Evolutionary conservation across 148 eudicot species (phyloP).

Genomic region (Pharnaceum exiguum): DNA sequence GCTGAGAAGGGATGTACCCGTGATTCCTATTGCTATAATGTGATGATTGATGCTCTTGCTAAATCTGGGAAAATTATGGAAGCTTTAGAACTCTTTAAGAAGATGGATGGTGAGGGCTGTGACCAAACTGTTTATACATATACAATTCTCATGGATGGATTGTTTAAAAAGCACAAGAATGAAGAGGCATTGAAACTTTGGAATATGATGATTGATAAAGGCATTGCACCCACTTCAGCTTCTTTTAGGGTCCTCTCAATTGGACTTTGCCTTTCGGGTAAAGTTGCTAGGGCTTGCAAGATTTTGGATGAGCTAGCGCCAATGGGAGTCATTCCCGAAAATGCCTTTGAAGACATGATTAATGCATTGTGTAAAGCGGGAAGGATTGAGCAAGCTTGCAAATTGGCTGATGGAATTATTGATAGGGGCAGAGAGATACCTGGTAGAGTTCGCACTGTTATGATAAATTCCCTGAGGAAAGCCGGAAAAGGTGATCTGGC

Average conservation of each 20-base stretch:
- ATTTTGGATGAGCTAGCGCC: slow-evolving; percentile 93
- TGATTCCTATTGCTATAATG: slow-evolving; percentile 95
- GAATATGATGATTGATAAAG: slow-evolving; percentile 94
- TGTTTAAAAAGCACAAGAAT: slow-evolving; percentile 67
- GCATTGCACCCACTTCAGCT: slow-evolving; percentile 81
- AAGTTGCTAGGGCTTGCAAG: slow-evolving; percentile 85
- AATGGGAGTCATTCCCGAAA: slow-evolving; percentile 82
- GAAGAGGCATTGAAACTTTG: slow-evolving; percentile 87
- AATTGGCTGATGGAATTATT: slow-evolving; percentile 86
- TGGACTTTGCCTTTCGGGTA: slow-evolving; percentile 88
- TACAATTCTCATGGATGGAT: slow-evolving; percentile 70
- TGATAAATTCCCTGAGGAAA: slow-evolving; percentile 90
- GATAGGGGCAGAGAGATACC: slow-evolving; percentile 96
- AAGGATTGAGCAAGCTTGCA: slow-evolving; percentile 83
- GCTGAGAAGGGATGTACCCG: slow-evolving; percentile 59
- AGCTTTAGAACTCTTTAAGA: slow-evolving; percentile 52
- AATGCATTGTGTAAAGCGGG: slow-evolving; percentile 80
- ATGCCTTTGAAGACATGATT: slow-evolving; percentile 90
- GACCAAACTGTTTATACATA: slow-evolving; percentile 91
- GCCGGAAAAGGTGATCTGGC: slow-evolving; percentile 84
- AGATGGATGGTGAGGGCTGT: slow-evolving; percentile 88
- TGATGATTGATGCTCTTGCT: slow-evolving; percentile 63
- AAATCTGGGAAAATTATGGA: slow-evolving; percentile 63
- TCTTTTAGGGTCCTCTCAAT: slow-evolving; percentile 79
- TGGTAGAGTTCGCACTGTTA: slow-evolving; percentile 73